Base-by-base conservation (phyloP, 1,139 yeast species). In the Hyphopichia buzzinii region DNA sequence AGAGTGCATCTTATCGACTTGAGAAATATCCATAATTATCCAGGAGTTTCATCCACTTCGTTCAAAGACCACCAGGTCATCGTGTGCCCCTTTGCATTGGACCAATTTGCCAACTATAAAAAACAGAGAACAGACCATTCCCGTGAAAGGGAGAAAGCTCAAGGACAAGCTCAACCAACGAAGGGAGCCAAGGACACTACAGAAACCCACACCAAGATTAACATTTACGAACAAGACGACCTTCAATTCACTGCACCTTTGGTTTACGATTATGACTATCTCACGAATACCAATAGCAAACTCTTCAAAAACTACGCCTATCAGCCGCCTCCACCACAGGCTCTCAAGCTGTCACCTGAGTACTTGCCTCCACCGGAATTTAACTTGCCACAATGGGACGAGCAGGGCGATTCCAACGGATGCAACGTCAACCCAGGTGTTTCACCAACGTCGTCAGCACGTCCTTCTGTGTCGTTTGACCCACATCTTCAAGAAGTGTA, bases 1-100 rank as follows among this genome's bases (percentile, higher is more conserved):
- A 67, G 96, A 38, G 86, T 89, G 3, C 97, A 89, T 60, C 67
- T 88, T 36, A 67, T 89, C 17, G 96, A 89, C 56, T 71, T 88
- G 31, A 72, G 96, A 40, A 78, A 82, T 49, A 74, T 80, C 49
- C 67, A 71, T 43, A 79, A 82, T 30, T 15, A 30, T n/a, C 24
- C 10, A 15, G 19, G n/a, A 14, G 4, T 24, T 17, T n/a, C 29
- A 23, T 17, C 31, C 11, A 12, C 19, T 3, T 12, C 17, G n/a
- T 26, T 48, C n/a, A 43, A 50, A 35, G 55, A 57, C 48, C 95
- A 86, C 52, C 95, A 86, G 54, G 88, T 89, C 25, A 69, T 88
- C 15, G 72, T 83, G 17, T 66, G 69, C 21, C 77, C 77, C 7
- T 59, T 56, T 47, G 74, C 74, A 7, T 58, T 70, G 43, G 72